These are phyloP conservation scores for Candida ortonii DNA, from an alignment of 805 yeast genomes.

Conservation along the genomic window DNA sequence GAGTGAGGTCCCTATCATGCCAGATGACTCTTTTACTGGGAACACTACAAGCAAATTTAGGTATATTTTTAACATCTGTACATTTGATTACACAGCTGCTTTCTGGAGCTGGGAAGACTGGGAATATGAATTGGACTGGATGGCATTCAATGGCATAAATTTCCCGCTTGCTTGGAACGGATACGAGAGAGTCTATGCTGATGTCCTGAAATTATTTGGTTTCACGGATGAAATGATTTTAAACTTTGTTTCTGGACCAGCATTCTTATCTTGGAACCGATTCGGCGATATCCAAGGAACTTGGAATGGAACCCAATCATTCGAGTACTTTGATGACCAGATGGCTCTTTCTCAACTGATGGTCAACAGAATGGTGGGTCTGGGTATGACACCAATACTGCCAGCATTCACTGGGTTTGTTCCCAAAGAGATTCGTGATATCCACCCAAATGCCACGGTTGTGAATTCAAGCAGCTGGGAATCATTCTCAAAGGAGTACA, in stretches of 20 bases:
- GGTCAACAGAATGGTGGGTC: conserved; percentile 8
- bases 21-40: conserved; percentile 1
- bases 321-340: conserved; percentile 5
- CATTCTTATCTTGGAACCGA: conserved; percentile 10
- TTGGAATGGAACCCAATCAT: conserved; percentile 7
- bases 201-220: conserved; percentile 6
- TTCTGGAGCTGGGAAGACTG: conserved; percentile 14
- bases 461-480: conserved; percentile 6
- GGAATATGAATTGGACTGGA: conserved; percentile 12
- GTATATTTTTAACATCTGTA: conserved; percentile 11
- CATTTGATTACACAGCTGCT: conserved; percentile 11
- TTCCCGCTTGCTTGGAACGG: conserved; percentile 12
- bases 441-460: conserved; percentile 3
- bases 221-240: conserved; percentile 4
- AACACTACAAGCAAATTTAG: conserved; percentile 2
- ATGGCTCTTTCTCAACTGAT: conserved; percentile 7
- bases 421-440: conserved; percentile 3
- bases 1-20: conserved; percentile 4
- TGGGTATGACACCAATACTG: conserved; percentile 12
- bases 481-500: conserved; percentile 2
- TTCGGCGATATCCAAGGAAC: conserved; percentile 12
- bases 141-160: conserved; percentile 11
- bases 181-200: conserved; percentile 7
- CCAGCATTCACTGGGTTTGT: conserved; percentile 13
- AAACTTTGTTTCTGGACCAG: conserved; percentile 10